Base-by-base conservation (phyloP, 1,284 basidiomycete species). In the Microbotryum lychnidis-dioicae region DNA sequence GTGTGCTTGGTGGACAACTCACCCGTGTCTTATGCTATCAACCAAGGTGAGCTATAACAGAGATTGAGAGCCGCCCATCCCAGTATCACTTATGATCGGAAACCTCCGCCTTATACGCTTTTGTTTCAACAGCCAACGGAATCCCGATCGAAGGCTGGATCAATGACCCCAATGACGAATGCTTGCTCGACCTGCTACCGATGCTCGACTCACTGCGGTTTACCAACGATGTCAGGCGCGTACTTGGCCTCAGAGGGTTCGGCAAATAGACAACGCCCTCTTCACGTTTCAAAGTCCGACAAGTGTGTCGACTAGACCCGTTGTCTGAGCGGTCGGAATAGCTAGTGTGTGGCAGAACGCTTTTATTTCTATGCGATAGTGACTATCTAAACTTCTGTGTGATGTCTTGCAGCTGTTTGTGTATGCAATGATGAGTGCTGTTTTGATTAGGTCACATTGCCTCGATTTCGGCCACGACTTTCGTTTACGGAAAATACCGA, bases 131-230 rank as follows among this genome's bases (percentile, higher is more conserved):
- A 91, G 93, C 90, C 52, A 99, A 99, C 76, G 94, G 93, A 52
- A 91, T 99, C 70, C 96, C 94, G 42, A 91, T 99, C 74, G 94
- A 98, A 79, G 94, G 94, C 50, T 98, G 94, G 94, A 97, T 92
- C 21, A 87, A 92, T 66, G 96, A 99, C 76, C 93, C 92, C 25
- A 86, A 86, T 64, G 94, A 99, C 77, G 91, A 97, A 78, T 94
- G 93, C 12, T 80, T 99, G 53, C 84, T 99, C 56, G 93, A 98
- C 77, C 82, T 97, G 60, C 80, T 99, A 23, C 94, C 94, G 23
- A 86, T 99, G 53, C 83, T 99, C 60, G 94, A 99, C 76, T 92
- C 89, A 56, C 77, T 99, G 63, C 83, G 94, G 37, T 99, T 98
- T 77, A 96, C 93, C 6, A 87, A 84, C 63, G 94, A 99, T 74